Evolutionary conservation across 1,284 basidiomycete species (phyloP).

Genomic region (Papiliotrema laurentii): DNA sequence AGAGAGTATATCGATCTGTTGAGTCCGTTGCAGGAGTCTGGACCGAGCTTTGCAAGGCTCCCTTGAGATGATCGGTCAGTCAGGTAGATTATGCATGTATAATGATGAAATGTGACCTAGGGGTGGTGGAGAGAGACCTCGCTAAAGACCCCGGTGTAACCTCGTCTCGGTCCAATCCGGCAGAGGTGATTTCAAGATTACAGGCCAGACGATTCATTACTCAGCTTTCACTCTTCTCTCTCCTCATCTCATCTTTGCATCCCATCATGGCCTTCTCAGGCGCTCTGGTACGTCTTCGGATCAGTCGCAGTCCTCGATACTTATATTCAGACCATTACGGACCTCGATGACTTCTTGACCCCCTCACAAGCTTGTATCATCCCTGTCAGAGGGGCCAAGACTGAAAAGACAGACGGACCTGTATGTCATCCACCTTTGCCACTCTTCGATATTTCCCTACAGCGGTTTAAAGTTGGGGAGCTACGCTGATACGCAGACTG

Average conservation of each 20-base stretch:
- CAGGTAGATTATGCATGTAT: not conserved
- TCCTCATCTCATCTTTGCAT: not conserved
- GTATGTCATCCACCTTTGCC: slow-evolving; percentile 10
- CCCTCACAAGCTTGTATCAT: slow-evolving; percentile 98
- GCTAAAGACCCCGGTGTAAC: too few relatives aligned
- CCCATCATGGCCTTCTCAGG: slow-evolving; percentile 79
- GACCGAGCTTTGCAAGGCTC: not conserved
- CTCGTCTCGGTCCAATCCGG: too few relatives aligned
- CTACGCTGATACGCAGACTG: slow-evolving; percentile 58
- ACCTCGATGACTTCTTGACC: slow-evolving; percentile 96
- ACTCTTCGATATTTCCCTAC: slow-evolving; percentile 1
- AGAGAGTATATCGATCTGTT: slow-evolving; percentile 38
- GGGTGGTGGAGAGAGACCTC: too few relatives aligned
- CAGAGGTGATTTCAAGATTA: too few relatives aligned
- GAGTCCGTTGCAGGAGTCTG: slow-evolving; percentile 14
- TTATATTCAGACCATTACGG: slow-evolving; percentile 54
- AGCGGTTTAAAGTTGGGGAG: not conserved
- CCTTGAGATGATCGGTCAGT: not conserved
- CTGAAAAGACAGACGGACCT: slow-evolving; percentile 18
- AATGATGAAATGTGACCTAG: not conserved
- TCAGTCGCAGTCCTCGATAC: not conserved
- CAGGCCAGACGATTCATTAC: too few relatives aligned
- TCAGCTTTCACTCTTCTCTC: too few relatives aligned
- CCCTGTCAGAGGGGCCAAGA: slow-evolving; percentile 57
- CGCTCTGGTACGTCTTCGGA: slow-evolving; percentile 61